Evolutionary conservation across 331 rosid genomes (phyloP).

Genomic region (Malus hybrid): DNA sequence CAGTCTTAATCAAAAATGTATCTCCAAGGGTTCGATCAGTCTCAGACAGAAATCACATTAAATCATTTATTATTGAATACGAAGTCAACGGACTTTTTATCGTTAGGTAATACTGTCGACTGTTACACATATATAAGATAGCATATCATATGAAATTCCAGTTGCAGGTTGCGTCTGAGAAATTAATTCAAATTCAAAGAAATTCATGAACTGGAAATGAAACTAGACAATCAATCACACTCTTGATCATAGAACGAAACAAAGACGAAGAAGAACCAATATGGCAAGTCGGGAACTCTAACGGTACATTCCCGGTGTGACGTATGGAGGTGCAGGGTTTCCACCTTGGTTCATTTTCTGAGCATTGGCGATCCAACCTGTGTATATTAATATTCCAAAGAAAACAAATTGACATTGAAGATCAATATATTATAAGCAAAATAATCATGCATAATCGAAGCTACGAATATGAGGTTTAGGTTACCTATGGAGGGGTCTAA

Average conservation of each 20-base stretch:
- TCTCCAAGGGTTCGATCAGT: no score
- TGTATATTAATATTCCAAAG: background rate
- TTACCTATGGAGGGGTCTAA: constrained; percentile 40
- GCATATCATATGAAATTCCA: background rate
- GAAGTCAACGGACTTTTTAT: background rate
- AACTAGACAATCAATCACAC: background rate
- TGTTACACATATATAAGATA: background rate
- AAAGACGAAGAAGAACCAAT: background rate
- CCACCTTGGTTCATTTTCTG: background rate
- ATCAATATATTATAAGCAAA: background rate
- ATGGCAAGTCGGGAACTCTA: background rate
- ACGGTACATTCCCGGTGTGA: background rate
- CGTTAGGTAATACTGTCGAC: background rate
- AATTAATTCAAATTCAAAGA: background rate
- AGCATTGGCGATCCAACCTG: constrained; percentile 30
- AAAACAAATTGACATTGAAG: no score
- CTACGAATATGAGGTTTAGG: background rate
- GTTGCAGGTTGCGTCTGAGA: background rate
- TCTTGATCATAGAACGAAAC: background rate
- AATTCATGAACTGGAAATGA: background rate
- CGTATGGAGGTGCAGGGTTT: background rate
- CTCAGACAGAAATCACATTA: no score
- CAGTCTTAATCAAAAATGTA: no score
- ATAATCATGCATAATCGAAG: background rate
- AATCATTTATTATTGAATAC: no score